phyloP scores from a whole-genome alignment of 2,329 filamentous ascomycete species.

The Cordyceps tenuipes region DNA sequence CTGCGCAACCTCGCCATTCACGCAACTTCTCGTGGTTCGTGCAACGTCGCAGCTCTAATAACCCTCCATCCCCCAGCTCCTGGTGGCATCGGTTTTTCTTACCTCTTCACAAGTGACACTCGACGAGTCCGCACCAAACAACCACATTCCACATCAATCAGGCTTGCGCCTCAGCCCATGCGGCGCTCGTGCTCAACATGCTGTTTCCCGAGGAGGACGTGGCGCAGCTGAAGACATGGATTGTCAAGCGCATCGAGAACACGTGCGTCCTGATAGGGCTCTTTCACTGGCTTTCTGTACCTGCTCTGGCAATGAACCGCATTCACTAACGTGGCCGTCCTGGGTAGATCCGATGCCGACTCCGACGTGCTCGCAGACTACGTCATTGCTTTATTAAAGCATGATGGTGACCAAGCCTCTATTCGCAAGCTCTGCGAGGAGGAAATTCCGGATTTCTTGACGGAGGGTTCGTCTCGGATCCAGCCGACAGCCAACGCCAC shows the following conservation, averaged over 20 bases:
- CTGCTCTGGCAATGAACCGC: background rate
- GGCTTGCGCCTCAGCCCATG: conserved; percentile 4
- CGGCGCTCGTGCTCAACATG: conserved; percentile 33
- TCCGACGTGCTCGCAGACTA: conserved; percentile 77
- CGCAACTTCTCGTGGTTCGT: background rate
- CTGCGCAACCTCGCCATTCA: background rate
- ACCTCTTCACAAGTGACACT: background rate
- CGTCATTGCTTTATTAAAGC: conserved; percentile 66
- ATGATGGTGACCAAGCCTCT: conserved; percentile 56
- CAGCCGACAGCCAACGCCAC: background rate
- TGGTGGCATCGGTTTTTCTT: background rate
- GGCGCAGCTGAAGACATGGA: conserved; percentile 63
- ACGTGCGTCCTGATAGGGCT: conserved; percentile 43
- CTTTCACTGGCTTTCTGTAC: conserved; percentile 8
- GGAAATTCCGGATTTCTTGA: conserved; percentile 68
- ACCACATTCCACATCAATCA: background rate
- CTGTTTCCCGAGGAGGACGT: conserved; percentile 55
- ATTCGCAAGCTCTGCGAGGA: conserved; percentile 61
- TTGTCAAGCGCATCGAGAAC: conserved; percentile 67
- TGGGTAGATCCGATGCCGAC: conserved; percentile 65
- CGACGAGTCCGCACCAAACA: background rate
- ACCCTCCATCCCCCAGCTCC: background rate
- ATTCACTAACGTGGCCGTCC: conserved; percentile 7
- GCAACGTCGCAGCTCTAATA: background rate
- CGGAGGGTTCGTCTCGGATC: conserved; percentile 40